Conservation (phyloP, 345 rosid species). For the Microcos paniculata region DNA sequence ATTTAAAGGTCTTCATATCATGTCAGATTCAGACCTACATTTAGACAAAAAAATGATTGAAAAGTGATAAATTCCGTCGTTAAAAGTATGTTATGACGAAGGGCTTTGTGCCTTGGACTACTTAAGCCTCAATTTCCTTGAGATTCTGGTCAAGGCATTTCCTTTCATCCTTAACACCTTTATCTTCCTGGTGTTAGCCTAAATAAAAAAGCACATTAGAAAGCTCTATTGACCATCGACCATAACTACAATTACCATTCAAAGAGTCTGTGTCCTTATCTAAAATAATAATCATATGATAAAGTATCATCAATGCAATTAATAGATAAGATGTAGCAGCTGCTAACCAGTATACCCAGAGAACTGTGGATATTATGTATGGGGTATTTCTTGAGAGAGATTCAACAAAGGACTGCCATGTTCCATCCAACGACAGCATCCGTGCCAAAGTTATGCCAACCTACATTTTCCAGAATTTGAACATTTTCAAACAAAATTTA, state of each 20-base stretch:
- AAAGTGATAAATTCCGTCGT: neutral
- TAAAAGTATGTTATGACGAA: neutral
- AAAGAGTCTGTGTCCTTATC: neutral
- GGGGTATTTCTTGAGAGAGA: constrained; percentile 67
- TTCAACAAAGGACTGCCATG: constrained; percentile 70
- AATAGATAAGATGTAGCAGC: constrained; percentile 14
- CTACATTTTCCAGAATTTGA: constrained; percentile 31
- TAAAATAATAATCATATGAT: neutral
- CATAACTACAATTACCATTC: neutral
- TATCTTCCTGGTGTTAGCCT: constrained; percentile 10
- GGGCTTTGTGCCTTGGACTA: neutral
- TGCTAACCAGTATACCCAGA: constrained; percentile 89
- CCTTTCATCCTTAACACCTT: constrained; percentile 3
- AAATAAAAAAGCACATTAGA: neutral
- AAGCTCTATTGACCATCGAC: neutral
- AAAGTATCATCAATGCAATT: neutral
- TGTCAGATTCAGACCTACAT: neutral
- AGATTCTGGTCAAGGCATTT: neutral
- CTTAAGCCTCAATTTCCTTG: neutral
- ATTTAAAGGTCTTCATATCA: neutral
- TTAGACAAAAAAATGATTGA: neutral
- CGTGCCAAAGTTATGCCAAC: constrained; percentile 78
- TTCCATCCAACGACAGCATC: constrained; percentile 73
- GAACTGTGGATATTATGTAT: constrained; percentile 60
- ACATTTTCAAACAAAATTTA: neutral